phyloP scores from a whole-genome alignment of 2,329 filamentous ascomycete genomes.

The Xylariaceae sp. region DNA sequence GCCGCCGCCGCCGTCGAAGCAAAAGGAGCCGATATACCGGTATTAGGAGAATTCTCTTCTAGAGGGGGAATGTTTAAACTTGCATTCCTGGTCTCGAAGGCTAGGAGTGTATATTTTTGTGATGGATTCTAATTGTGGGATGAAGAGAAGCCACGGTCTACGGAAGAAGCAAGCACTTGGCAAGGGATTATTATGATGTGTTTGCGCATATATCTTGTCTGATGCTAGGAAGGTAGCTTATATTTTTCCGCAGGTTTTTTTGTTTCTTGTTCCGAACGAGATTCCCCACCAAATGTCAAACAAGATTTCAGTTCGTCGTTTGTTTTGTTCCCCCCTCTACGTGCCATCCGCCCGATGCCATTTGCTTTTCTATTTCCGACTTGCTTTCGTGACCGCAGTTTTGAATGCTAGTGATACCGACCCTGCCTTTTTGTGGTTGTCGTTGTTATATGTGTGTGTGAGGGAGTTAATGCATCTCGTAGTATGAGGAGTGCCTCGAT shows the following conservation, averaged over 20 bases:
- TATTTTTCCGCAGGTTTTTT: constrained; percentile 2
- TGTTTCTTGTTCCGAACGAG: constrained; percentile 15
- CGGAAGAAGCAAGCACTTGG: too few species aligned
- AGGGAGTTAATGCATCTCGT: too few species aligned
- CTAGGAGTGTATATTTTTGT: neutral
- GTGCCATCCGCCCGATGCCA: neutral
- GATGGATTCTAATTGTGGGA: neutral
- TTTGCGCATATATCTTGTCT: too few species aligned
- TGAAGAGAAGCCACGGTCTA: neutral
- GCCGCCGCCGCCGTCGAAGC: constrained; percentile 34
- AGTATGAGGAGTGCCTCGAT: too few species aligned
- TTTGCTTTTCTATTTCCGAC: neutral
- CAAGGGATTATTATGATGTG: neutral
- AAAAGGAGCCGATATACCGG: constrained; percentile 42
- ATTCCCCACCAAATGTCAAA: constrained; percentile 20
- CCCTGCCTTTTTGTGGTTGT: too few species aligned
- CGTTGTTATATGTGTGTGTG: too few species aligned
- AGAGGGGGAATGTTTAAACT: too few species aligned
- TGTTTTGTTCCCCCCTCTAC: too few species aligned
- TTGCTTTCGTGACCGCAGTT: too few species aligned
- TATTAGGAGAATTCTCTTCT: constrained; percentile 26
- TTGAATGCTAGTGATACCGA: too few species aligned
- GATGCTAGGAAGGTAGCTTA: too few species aligned
- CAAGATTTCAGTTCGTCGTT: constrained; percentile 9
- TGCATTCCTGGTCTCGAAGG: too few species aligned